phyloP scores from a whole-genome alignment of 2,329 filamentous ascomycete species.

The Cladosporium oxysporum region DNA sequence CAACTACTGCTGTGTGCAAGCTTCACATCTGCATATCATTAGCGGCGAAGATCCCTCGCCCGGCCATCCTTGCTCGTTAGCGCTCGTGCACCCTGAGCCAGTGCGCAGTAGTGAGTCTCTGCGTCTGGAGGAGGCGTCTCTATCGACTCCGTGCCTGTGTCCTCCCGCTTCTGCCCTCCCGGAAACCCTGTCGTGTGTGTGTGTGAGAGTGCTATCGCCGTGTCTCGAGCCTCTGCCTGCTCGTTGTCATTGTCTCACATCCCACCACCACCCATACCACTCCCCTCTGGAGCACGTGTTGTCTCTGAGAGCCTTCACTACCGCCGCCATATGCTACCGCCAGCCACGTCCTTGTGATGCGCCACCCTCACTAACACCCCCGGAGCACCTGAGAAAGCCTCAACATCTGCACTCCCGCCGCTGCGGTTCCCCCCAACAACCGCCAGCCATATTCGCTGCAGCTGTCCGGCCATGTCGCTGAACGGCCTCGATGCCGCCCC shows the following conservation, averaged over 20 bases:
- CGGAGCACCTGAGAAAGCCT: conserved; percentile 5
- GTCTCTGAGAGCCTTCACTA: conserved; percentile 3
- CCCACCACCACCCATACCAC: background rate
- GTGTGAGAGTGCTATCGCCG: background rate
- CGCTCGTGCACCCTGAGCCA: conserved; percentile 3
- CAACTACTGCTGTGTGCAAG: background rate
- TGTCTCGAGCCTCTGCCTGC: background rate
- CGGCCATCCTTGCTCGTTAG: conserved; percentile 10
- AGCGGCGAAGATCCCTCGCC: conserved; percentile 7
- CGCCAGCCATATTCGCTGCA: conserved; percentile 21
- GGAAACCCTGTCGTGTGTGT: background rate
- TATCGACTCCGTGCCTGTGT: conserved; percentile 1
- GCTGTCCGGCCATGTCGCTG: conserved; percentile 71
- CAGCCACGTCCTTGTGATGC: conserved; percentile 9
- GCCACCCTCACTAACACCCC: conserved; percentile 1
- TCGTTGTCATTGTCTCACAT: conserved; percentile 8
- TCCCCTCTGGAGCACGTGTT: background rate
- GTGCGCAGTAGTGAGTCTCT: background rate
- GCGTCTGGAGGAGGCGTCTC: conserved; percentile 1
- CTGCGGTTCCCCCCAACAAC: conserved; percentile 8
- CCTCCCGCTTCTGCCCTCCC: conserved; percentile 13
- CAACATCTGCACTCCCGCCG: conserved; percentile 23
- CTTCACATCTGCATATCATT: conserved; percentile 1
- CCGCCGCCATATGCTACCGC: background rate
- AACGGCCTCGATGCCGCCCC: conserved; percentile 85